Evolutionary conservation across 345 rosid genomes (phyloP).

Genomic region (Raphanus sativus): DNA sequence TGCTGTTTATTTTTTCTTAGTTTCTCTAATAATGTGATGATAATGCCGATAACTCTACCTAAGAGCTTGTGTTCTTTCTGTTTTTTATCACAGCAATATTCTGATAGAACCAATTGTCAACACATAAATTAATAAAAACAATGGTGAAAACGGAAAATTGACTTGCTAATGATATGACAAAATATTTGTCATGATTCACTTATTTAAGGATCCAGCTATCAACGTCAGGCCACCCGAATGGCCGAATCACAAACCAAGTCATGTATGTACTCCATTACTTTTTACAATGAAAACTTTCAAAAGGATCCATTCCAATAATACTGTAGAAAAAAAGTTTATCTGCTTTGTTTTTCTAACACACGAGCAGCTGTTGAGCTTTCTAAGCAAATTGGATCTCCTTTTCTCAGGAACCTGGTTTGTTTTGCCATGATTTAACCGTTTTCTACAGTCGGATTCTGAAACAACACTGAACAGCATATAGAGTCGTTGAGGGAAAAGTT

Average conservation of each 20-base stretch:
- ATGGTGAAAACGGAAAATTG: no score
- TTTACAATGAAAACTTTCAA: not conserved
- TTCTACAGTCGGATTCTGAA: not conserved
- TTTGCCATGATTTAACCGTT: not conserved
- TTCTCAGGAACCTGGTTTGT: not conserved
- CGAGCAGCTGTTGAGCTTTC: not conserved
- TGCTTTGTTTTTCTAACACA: not conserved
- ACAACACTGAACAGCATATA: not conserved
- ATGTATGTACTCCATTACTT: no score
- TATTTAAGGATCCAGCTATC: not conserved
- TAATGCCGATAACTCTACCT: not conserved
- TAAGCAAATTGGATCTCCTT: not conserved
- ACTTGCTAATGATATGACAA: no score
- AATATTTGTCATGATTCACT: not conserved
- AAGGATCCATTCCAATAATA: not conserved
- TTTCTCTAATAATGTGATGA: constrained; percentile 2
- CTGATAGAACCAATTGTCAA: no score
- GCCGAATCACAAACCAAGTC: no score
- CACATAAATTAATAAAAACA: no score
- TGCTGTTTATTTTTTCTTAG: not conserved
- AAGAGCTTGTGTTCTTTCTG: no score
- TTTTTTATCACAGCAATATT: no score
- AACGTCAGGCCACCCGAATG: no score
- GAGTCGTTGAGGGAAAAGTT: not conserved
- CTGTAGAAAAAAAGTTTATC: no score